A percentile compares a stretch with the other conserved stretches of the same genome.
phyloP scores from a whole-genome alignment of 169 alveolate species.

The Blepharisma undulans region DNA sequence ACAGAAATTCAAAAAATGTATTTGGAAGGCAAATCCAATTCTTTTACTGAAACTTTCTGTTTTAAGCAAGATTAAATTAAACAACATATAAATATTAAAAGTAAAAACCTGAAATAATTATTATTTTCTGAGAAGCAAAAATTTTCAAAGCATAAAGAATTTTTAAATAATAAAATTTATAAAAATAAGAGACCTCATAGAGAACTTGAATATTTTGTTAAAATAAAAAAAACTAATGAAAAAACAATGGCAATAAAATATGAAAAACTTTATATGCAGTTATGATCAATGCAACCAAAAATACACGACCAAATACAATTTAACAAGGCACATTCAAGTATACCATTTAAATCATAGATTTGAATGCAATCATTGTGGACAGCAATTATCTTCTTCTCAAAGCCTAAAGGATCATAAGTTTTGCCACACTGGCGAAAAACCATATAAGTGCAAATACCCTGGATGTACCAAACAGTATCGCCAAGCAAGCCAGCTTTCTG shows the following conservation, averaged over 20 bases:
- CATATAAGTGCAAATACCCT: not conserved
- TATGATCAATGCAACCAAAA: not conserved
- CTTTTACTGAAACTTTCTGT: too few species aligned
- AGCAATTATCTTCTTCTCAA: not conserved
- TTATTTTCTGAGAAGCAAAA: too few species aligned
- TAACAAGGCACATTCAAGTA: constrained; percentile 19
- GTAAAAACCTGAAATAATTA: too few species aligned
- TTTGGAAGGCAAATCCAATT: not conserved
- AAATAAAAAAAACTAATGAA: not conserved
- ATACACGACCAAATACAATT: constrained; percentile 49
- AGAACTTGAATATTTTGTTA: not conserved
- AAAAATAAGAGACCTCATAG: not conserved
- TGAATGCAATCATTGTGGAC: not conserved
- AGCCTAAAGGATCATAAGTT: not conserved
- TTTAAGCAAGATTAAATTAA: too few species aligned
- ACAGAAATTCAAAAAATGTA: not conserved
- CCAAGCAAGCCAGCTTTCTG: constrained; percentile 24
- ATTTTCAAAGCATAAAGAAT: too few species aligned
- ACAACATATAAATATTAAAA: too few species aligned
- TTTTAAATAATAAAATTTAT: too few species aligned
- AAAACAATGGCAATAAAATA: not conserved
- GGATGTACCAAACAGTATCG: not conserved
- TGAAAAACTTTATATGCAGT: not conserved
- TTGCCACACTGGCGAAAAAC: constrained; percentile 9
- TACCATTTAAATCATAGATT: not conserved